These are phyloP conservation scores for Kodamaea arcana DNA, from an alignment of 1,139 yeast species.

Conservation along the genomic window DNA sequence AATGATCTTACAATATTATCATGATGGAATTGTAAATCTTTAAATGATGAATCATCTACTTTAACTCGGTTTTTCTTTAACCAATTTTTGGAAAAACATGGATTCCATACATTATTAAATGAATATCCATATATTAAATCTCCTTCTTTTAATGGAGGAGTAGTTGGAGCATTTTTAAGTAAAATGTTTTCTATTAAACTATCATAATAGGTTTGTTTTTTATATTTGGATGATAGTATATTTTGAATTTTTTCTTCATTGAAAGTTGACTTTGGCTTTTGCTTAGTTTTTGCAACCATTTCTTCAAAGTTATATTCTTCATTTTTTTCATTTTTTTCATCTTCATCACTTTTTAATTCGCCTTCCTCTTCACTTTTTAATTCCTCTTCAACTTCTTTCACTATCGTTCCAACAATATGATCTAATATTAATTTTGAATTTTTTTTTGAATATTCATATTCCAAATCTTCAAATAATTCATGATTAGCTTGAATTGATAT, in stretches of 20 bases:
- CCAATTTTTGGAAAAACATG: slow-evolving; percentile 9
- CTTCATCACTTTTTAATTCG: no score
- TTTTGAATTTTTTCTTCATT: not conserved
- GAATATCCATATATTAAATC: slow-evolving; percentile 9
- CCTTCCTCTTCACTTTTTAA: no score
- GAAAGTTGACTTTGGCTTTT: not conserved
- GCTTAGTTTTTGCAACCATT: no score
- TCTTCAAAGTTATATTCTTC: no score
- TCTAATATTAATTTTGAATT: slow-evolving; percentile 6
- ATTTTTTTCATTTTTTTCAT: no score
- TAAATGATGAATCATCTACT: slow-evolving; percentile 17
- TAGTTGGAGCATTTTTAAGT: slow-evolving; percentile 10
- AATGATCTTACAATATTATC: slow-evolving; percentile 10
- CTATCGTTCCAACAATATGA: slow-evolving; percentile 7
- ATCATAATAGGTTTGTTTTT: slow-evolving; percentile 9
- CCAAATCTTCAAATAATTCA: slow-evolving; percentile 6
- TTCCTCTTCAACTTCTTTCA: slow-evolving; percentile 5
- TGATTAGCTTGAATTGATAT: slow-evolving; percentile 6
- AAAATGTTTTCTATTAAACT: slow-evolving; percentile 10
- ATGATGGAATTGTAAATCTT: slow-evolving; percentile 11
- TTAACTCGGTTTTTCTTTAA: slow-evolving; percentile 10
- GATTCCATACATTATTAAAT: slow-evolving; percentile 9
- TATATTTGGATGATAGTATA: slow-evolving; percentile 4
- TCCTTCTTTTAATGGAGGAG: slow-evolving; percentile 5
- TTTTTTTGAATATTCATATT: slow-evolving; percentile 4